Evolutionary conservation across 139 green algal genomes (phyloP).

Genomic region (Desmodesmus armatus): DNA sequence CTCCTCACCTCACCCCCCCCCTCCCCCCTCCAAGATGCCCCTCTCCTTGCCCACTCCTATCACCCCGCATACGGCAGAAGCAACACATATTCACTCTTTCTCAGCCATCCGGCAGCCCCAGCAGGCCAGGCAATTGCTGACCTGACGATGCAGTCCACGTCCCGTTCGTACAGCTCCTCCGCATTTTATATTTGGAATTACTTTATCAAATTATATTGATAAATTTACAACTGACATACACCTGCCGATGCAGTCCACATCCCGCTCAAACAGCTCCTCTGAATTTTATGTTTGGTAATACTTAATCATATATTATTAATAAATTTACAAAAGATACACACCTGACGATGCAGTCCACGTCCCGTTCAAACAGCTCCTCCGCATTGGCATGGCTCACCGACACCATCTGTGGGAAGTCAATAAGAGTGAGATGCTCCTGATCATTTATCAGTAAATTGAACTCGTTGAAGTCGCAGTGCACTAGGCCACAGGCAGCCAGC

Average conservation of each 20-base stretch:
- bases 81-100: too few relatives aligned
- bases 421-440: conserved; percentile 87
- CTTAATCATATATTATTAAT: too few relatives aligned
- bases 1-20: too few relatives aligned
- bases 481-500: conserved; percentile 84
- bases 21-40: too few relatives aligned
- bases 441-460: conserved; percentile 93
- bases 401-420: conserved; percentile 99
- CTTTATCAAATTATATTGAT: too few relatives aligned
- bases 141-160: conserved; percentile 91
- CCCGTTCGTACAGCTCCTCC: conserved; percentile 92
- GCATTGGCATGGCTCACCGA: conserved; percentile 92
- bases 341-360: conserved; percentile 91
- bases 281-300: too few relatives aligned
- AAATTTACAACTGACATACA: conserved; percentile 13
- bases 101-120: too few relatives aligned
- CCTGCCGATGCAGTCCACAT: conserved; percentile 90
- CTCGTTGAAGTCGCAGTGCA: conserved; percentile 99
- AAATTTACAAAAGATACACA: conserved; percentile 21
- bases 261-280: conserved; percentile 92
- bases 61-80: too few relatives aligned
- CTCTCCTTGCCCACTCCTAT: too few relatives aligned
- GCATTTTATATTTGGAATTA: too few relatives aligned
- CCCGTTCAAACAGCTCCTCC: conserved; percentile 92
- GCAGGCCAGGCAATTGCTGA: too few relatives aligned